Conservation (phyloP, 257 asterid genomes). For the Salvia miltiorrhiza region DNA sequence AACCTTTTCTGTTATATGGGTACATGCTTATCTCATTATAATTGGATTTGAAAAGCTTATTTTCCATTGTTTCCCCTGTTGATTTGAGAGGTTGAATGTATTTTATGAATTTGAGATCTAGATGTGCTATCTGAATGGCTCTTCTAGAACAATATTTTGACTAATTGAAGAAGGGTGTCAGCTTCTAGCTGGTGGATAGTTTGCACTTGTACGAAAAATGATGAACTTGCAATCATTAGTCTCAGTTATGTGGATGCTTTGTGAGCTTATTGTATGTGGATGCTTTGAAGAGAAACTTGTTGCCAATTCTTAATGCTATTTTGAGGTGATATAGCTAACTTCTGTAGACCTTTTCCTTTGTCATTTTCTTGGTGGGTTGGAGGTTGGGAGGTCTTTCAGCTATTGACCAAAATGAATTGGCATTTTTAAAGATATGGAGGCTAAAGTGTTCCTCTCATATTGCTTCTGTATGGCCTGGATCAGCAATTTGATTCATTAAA, state of each 20-base stretch:
- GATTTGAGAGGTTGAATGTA: conserved; percentile 8
- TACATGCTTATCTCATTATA: conserved; percentile 31
- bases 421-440: conserved; percentile 3
- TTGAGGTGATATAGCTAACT: not conserved
- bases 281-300: conserved; percentile 11
- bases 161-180: conserved; percentile 13
- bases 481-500: not conserved
- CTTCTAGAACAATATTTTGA: conserved; percentile 11
- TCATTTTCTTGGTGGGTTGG: not conserved
- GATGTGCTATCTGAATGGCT: not conserved
- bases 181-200: not conserved
- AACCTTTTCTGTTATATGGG: conserved; percentile 98
- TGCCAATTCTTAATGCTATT: not conserved
- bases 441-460: not conserved
- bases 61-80: not conserved
- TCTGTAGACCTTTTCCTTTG: not conserved
- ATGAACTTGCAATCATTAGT: conserved; percentile 4
- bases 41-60: conserved; percentile 13
- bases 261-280: conserved; percentile 1
- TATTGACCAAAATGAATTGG: not conserved
- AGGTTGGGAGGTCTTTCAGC: not conserved
- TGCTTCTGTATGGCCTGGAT: not conserved
- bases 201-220: not conserved
- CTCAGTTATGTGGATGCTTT: not conserved
- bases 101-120: conserved; percentile 11